These are phyloP conservation scores for Boletus rubescentipes DNA, from an alignment of 768 basidiomycete species.

Conservation along the genomic window DNA sequence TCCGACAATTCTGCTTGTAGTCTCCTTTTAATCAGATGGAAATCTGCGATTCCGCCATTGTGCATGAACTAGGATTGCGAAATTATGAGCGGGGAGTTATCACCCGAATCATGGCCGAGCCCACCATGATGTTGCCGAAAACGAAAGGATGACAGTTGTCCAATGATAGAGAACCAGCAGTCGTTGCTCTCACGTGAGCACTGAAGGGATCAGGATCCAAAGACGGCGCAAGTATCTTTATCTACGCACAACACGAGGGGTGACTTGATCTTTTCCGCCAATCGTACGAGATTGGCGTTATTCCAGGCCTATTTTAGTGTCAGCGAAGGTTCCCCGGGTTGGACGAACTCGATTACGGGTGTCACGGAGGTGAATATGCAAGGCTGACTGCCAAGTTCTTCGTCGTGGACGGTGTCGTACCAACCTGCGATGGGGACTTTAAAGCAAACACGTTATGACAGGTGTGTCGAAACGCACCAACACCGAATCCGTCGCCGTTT, in stretches of 20 bases:
- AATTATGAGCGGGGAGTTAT: background rate
- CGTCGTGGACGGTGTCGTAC: constrained; percentile 87
- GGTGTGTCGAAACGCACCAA: constrained; percentile 54
- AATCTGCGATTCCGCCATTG: constrained; percentile 91
- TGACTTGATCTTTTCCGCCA: constrained; percentile 97
- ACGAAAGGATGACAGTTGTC: constrained; percentile 97
- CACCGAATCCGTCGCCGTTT: constrained; percentile 95
- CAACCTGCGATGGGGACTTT: constrained; percentile 55
- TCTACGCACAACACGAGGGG: constrained; percentile 84
- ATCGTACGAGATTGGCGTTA: constrained; percentile 86
- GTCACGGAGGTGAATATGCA: constrained; percentile 97
- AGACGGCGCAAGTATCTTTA: background rate
- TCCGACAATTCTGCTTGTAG: constrained; percentile 78
- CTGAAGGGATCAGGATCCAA: constrained; percentile 34
- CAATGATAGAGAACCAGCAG: constrained; percentile 85
- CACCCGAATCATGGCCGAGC: background rate
- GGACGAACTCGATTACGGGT: constrained; percentile 53
- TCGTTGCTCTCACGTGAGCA: constrained; percentile 92
- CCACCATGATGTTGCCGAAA: constrained; percentile 89
- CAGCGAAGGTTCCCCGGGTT: background rate
- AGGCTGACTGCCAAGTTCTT: constrained; percentile 81
- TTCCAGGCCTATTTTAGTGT: constrained; percentile 82
- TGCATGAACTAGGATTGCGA: constrained; percentile 79
- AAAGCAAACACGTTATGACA: background rate
- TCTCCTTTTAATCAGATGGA: constrained; percentile 74